Base-by-base conservation (phyloP, 345 rosid species). In the Citrus unshiu region DNA sequence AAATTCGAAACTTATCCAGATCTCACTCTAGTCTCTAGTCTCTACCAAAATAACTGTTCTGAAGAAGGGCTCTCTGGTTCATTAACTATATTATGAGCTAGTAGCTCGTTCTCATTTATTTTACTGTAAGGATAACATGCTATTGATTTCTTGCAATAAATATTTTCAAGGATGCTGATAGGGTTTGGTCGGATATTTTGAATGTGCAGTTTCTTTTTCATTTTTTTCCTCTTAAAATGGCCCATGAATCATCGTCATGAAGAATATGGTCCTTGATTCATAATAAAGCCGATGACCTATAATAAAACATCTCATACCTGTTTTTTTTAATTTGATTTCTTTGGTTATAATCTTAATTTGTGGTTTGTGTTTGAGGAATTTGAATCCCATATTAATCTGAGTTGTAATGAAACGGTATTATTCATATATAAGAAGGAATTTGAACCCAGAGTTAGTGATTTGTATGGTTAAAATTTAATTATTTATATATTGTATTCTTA, bases 91-190 rank as follows among this genome's bases (percentile, higher is more conserved):
- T 39, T 32, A 24, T 13, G 71, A 34, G 24, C 51, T 32, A 34
- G 61, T 77, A 43, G 77, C 71, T 76, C 30, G 10, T 29, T 72
- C 8, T 70, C 81, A 77, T 75, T 71, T 39, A 75, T 58, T 77
- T 49, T 75, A 46, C 66, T 77, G 71, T 49, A 18, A 68, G 25
- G 32, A 56, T 37, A 51, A 32, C 68, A 5, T 18, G 6, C 6
- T 57, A 2, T 29, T 40, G 49, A 30, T 49, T 57, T 51, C 25
- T 25, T 32, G 83, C 74, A 80, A 61, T 68, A 49, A 72, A 73
- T 81, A 43, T n/a, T 8, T 21, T 34, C 25, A 68, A 29, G 82
- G 62, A 46, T 40, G 24, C 51, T 14, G 83, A 58, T 29, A 19
- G n/a, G 19, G 49, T 54, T 72, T 71, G 77, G 68, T 70, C 63